A percentile compares a stretch with the other conserved stretches of the same genome.
These are phyloP conservation scores for Nakazawaea laoshanensis DNA, from an alignment of 805 yeast genomes.

Conservation along the genomic window DNA sequence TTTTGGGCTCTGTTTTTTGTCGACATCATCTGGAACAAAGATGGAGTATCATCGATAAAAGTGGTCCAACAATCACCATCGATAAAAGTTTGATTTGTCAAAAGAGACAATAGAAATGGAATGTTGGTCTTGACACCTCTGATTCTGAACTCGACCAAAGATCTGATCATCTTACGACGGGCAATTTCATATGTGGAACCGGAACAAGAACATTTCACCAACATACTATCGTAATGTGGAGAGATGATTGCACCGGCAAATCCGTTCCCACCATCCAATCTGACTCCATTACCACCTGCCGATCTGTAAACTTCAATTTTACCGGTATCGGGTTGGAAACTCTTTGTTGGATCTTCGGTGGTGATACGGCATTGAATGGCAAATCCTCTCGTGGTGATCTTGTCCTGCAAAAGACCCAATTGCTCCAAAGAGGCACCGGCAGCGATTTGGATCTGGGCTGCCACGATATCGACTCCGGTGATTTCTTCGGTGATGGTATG, in stretches of 20 bases:
- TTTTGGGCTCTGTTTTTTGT: slow-evolving; percentile 98
- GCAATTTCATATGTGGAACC: slow-evolving; percentile 96
- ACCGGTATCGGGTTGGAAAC: slow-evolving; percentile 98
- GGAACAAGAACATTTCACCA: slow-evolving; percentile 95
- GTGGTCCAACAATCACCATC: slow-evolving; percentile 95
- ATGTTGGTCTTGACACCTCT: slow-evolving; percentile 99
- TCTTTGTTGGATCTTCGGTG: slow-evolving; percentile 94
- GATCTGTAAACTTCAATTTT: slow-evolving; percentile 96
- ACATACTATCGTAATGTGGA: slow-evolving; percentile 97
- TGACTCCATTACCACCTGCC: slow-evolving; percentile 98
- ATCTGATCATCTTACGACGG: slow-evolving; percentile 94
- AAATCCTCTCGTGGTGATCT: slow-evolving; percentile 91
- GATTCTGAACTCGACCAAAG: slow-evolving; percentile 94
- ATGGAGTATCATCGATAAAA: slow-evolving; percentile 96
- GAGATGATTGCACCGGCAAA: slow-evolving; percentile 95
- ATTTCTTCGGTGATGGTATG: slow-evolving; percentile 98
- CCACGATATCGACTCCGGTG: slow-evolving; percentile 95
- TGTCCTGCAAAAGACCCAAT: slow-evolving; percentile 88
- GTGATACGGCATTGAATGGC: slow-evolving; percentile 99
- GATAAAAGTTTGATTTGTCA: slow-evolving; percentile 85
- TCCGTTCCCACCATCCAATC: slow-evolving; percentile 98
- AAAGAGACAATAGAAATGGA: slow-evolving; percentile 85
- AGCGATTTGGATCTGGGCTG: slow-evolving; percentile 97
- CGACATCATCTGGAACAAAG: slow-evolving; percentile 85
- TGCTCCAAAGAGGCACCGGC: slow-evolving; percentile 95